Base-by-base conservation (phyloP, 352 stramenopile species). In the Phytophthora sojae region DNA sequence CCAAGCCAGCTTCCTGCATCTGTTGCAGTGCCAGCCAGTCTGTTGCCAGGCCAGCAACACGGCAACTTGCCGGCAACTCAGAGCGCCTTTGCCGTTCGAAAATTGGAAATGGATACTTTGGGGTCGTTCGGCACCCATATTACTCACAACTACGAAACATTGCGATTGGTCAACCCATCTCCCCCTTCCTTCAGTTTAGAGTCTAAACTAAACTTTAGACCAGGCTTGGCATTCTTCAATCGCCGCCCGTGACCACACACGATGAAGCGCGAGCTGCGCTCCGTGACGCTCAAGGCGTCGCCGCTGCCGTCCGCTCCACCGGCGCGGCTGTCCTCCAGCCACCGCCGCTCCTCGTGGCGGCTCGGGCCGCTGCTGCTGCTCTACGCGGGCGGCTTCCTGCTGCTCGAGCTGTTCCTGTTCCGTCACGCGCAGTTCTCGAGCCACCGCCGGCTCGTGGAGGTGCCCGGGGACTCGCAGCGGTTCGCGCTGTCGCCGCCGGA, bases 241-340 rank as follows among this genome's bases (percentile, higher is more conserved):
- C 23, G 47, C 32, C 42, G 39, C 50, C 42, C 61, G 14, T 45
- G 30, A 64, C 53, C 49, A 59, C 53, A 59, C 21, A 56, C 21
- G 9, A 75, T 71, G 68, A 61, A 56, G 67, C 61, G 68, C 39
- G 62, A 71, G 37, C 17, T 75, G 49, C 61, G 57, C 26, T 64
- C 62, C 8, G 68, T 75, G 68, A 71, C 68, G 44, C 63, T 72
- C n/a, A 76, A 72, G 25, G 19, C 69, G 1, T 68, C 69, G 6
- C n/a, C 69, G 3, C n/a, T 67, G 26, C 51, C 52, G n/a, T 0
- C 44, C 3, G 30, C 42, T n/a, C 4, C 37, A 0, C 14, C 37
- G 4, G 37, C 37, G 14, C 37, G 9, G 37, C 37, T n/a, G 37
- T 45, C 37, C 37, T n/a, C 37, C 37, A 45, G 37, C 14, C 37